Base-by-base conservation (phyloP, 345 rosid genomes). In the Eutrema yunnanense region DNA sequence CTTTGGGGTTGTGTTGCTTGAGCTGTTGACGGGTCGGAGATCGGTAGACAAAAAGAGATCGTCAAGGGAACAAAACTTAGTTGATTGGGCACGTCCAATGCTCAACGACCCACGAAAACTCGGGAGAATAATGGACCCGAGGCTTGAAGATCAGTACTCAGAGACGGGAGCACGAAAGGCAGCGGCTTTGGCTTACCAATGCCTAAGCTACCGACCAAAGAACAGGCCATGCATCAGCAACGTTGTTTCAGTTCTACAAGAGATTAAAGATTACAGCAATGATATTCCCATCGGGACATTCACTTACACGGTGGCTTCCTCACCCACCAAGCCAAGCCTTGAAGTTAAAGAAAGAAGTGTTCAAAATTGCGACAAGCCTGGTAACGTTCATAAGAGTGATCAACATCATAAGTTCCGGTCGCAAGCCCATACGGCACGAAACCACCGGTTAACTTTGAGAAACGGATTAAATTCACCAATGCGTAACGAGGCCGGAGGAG, bases 111-210 rank as follows among this genome's bases (percentile, higher is more conserved):
- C 86, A 19, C 74, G 92, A 16, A 93, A 85, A 67, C 80, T 93
- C 3, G n/a, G 82, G 41, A 82, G 97, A 43, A 72, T 90, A 78
- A 83, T 90, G 86, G 98, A 93, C 73, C 90, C 92, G 0, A 83
- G 97, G 67, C 88, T 93, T 6, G 98, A 93, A 76, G 96, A 87
- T 8, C 93, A 85, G 67, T 93, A 87, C 88, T 88, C 97, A 0
- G 98, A 88, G 74, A 68, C 76, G 0, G 97, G 96, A 8, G 92
- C 88, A 6, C 50, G 81, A 40, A 88, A 88, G 62, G 97, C 90
- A 14, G 97, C 98, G 6, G 85, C 84, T 48, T 61, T 93, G 83
- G 97, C 98, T 0, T 87, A 88, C 61, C 86, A 61, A 41, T 93
- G 97, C 80, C 80, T 90, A 43, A 86, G 97, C 75, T 85, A 86